A percentile compares a stretch with the other conserved stretches of the same genome.
Evolutionary conservation across 805 yeast genomes (phyloP).

Genomic region (Ogataea haglerorum): DNA sequence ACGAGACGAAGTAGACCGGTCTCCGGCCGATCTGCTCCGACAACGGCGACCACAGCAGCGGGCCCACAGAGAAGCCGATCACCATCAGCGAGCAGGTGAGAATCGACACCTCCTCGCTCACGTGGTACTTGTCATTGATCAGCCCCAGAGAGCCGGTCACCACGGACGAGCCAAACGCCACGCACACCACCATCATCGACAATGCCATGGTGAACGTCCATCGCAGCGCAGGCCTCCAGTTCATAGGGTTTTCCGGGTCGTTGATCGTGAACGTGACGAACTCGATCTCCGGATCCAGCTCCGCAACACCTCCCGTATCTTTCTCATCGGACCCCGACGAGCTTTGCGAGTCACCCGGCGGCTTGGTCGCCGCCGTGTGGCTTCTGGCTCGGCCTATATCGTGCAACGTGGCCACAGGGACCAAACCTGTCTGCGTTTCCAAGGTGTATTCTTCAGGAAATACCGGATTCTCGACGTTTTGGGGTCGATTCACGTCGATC

Average conservation of each 20-base stretch:
- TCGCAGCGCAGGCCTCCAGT: constrained; percentile 59
- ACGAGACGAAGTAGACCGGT: constrained; percentile 75
- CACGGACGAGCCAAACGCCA: constrained; percentile 91
- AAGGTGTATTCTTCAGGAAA: constrained; percentile 91
- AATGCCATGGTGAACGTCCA: constrained; percentile 69
- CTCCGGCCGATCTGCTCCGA: constrained; percentile 84
- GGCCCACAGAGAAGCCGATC: constrained; percentile 83
- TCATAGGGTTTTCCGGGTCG: constrained; percentile 89
- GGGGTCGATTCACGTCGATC: constrained; percentile 56
- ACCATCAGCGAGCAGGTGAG: constrained; percentile 85
- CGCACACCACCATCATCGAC: constrained; percentile 75
- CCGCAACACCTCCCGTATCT: constrained; percentile 25
- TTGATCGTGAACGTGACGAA: constrained; percentile 76
- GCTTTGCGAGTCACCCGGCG: constrained; percentile 28
- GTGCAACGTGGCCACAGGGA: constrained; percentile 71
- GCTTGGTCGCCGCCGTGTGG: constrained; percentile 14
- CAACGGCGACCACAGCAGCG: constrained; percentile 84
- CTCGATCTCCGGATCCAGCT: constrained; percentile 64
- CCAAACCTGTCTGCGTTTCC: constrained; percentile 87
- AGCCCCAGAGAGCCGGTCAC: constrained; percentile 81
- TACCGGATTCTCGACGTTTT: constrained; percentile 55
- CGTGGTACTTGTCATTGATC: constrained; percentile 62
- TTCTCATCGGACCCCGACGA: constrained; percentile 26
- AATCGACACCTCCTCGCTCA: constrained; percentile 73
- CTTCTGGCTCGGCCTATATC: constrained; percentile 53